Evolutionary conservation across 257 asterid genomes (phyloP).

Genomic region (Nicotiana otophora): DNA sequence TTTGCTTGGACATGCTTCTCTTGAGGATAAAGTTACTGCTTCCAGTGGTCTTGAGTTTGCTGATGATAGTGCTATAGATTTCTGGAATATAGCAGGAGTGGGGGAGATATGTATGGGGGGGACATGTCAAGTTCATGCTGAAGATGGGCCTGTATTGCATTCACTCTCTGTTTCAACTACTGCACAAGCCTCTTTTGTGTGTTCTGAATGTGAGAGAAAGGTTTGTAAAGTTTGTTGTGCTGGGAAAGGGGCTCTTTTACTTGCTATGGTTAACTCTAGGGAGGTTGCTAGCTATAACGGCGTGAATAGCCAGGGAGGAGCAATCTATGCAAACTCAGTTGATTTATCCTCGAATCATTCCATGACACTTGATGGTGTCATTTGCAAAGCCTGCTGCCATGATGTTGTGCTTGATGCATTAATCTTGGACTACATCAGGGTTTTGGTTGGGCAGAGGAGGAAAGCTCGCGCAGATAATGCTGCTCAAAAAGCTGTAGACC

Average conservation of each 20-base stretch:
- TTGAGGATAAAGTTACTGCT: slow-evolving; percentile 79
- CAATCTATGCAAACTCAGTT: slow-evolving; percentile 46
- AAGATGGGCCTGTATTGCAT: slow-evolving; percentile 44
- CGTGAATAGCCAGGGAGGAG: slow-evolving; percentile 58
- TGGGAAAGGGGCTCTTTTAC: slow-evolving; percentile 79
- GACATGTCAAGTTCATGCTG: slow-evolving; percentile 67
- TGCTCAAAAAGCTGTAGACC: slow-evolving; percentile 58
- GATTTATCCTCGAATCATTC: slow-evolving; percentile 67
- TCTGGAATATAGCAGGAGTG: slow-evolving; percentile 76
- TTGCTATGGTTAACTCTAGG: slow-evolving; percentile 44
- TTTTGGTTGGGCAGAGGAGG: slow-evolving; percentile 69
- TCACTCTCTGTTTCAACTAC: slow-evolving; percentile 28
- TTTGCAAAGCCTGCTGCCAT: slow-evolving; percentile 77
- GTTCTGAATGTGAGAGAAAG: slow-evolving; percentile 67
- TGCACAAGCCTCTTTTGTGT: slow-evolving; percentile 42
- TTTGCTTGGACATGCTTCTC: slow-evolving; percentile 72
- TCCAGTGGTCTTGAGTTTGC: slow-evolving; percentile 72
- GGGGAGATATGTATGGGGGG: slow-evolving; percentile 73
- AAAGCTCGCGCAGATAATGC: slow-evolving; percentile 53
- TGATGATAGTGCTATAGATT: slow-evolving; percentile 57
- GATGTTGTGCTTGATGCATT: slow-evolving; percentile 76
- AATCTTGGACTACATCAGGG: slow-evolving; percentile 73
- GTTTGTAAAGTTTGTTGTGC: slow-evolving; percentile 91
- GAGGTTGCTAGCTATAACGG: slow-evolving; percentile 53
- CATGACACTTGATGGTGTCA: slow-evolving; percentile 45